These are phyloP conservation scores for Fusarium nodosum DNA, from an alignment of 2,329 filamentous ascomycete genomes.

Conservation along the genomic window DNA sequence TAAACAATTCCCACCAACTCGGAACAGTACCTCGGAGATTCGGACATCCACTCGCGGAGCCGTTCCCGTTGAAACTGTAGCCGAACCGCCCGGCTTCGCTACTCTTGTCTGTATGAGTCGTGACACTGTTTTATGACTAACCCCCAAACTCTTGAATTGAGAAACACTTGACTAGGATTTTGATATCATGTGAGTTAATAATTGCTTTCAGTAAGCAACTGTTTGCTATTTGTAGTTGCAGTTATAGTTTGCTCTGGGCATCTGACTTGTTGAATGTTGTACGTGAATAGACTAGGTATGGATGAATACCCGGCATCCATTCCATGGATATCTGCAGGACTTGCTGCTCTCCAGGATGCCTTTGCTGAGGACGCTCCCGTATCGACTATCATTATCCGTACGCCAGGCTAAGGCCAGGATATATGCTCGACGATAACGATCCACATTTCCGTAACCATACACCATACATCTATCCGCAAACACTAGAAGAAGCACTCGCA, in stretches of 20 bases:
- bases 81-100: slow-evolving; percentile 17
- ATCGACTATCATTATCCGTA: too few relatives aligned
- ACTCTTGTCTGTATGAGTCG: too few relatives aligned
- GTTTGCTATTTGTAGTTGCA: not conserved
- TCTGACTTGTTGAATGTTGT: not conserved
- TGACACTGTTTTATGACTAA: not conserved
- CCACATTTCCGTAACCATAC: too few relatives aligned
- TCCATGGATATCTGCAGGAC: not conserved
- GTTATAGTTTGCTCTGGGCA: not conserved
- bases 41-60: slow-evolving; percentile 42
- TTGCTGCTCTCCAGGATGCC: too few relatives aligned
- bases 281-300: not conserved
- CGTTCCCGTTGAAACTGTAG: slow-evolving; percentile 26
- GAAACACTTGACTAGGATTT: not conserved
- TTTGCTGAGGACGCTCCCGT: too few relatives aligned
- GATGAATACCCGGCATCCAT: not conserved
- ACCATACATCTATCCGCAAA: too few relatives aligned
- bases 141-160: slow-evolving; percentile 28
- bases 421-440: too few relatives aligned
- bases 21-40: slow-evolving; percentile 43
- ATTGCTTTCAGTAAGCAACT: not conserved
- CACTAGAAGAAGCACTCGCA: too few relatives aligned
- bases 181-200: not conserved
- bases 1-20: slow-evolving; percentile 11
- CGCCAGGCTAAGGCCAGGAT: too few relatives aligned